Evolutionary conservation across 768 basidiomycete species (phyloP).

Genomic region (Amanita exitialis): DNA sequence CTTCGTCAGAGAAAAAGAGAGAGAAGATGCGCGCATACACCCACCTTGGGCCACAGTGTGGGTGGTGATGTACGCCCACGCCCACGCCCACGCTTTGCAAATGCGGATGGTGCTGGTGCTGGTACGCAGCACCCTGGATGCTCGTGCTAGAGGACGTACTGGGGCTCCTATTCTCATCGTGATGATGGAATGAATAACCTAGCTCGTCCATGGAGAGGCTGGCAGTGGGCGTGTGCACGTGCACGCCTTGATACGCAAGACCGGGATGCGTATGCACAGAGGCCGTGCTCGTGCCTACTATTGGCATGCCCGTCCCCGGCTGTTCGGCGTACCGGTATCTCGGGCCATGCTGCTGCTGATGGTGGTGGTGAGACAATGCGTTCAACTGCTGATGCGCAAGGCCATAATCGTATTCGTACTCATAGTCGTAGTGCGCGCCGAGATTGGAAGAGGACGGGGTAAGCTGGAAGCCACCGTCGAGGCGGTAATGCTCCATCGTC

Average conservation of each 20-base stretch:
- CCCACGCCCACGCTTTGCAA: not conserved
- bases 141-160: constrained; percentile 4
- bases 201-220: not conserved
- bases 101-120: not conserved
- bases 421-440: too few species aligned
- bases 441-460: too few species aligned
- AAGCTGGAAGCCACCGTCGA: not conserved
- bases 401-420: too few species aligned
- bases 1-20: not conserved
- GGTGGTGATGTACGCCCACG: not conserved
- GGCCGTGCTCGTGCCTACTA: too few species aligned
- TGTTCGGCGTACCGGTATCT: too few species aligned
- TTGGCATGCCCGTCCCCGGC: too few species aligned
- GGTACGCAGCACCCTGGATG: not conserved
- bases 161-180: constrained; percentile 5
- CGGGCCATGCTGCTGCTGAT: not conserved
- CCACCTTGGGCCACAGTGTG: not conserved
- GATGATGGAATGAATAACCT: not conserved
- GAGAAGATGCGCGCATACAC: not conserved
- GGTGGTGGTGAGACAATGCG: not conserved
- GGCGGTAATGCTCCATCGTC: constrained; percentile 10
- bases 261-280: too few species aligned
- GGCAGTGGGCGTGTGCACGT: not conserved
- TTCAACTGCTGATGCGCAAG: not conserved
- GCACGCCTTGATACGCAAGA: not conserved